Evolutionary conservation across 164 flowering plant genomes (phyloP).

Genomic region (Brasenia schreberi): DNA sequence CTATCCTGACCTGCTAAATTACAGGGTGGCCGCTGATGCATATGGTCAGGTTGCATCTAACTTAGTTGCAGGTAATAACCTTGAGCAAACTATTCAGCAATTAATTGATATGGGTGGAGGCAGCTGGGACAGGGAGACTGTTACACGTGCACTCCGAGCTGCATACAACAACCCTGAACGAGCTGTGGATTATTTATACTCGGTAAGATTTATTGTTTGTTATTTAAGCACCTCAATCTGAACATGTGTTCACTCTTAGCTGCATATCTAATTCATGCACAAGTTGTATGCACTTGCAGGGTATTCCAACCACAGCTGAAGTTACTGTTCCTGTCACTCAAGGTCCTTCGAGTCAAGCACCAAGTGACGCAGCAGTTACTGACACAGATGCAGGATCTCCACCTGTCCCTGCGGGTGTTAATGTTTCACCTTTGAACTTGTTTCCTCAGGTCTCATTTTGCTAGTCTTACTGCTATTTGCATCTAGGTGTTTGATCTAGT

Average conservation of each 20-base stretch:
- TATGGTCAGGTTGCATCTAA: constrained; percentile 86
- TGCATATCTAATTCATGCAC: neutral
- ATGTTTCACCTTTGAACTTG: constrained; percentile 1
- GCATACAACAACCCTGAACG: constrained; percentile 97
- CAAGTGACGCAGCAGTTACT: neutral
- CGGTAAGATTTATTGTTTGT: constrained; percentile 34
- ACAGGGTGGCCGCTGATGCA: constrained; percentile 40
- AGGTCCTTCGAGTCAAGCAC: neutral
- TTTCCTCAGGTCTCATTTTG: constrained; percentile 1
- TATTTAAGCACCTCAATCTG: neutral
- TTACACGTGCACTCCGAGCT: constrained; percentile 86
- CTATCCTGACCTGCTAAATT: constrained; percentile 1
- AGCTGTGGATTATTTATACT: constrained; percentile 90
- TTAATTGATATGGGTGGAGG: constrained; percentile 96
- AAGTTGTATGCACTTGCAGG: neutral
- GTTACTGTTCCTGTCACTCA: constrained; percentile 3
- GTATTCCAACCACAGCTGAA: constrained; percentile 3
- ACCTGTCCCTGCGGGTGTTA: neutral
- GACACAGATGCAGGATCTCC: neutral
- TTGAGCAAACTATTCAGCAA: constrained; percentile 78
- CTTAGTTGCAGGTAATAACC: constrained; percentile 47
- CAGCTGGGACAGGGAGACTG: constrained; percentile 88
- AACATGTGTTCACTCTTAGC: neutral
- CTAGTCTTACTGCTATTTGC: neutral
- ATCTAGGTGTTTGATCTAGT: neutral